A percentile compares a stretch with the other conserved stretches of the same genome.
phyloP scores from a whole-genome alignment of 257 asterid genomes.

The Euphrasia confusa region DNA sequence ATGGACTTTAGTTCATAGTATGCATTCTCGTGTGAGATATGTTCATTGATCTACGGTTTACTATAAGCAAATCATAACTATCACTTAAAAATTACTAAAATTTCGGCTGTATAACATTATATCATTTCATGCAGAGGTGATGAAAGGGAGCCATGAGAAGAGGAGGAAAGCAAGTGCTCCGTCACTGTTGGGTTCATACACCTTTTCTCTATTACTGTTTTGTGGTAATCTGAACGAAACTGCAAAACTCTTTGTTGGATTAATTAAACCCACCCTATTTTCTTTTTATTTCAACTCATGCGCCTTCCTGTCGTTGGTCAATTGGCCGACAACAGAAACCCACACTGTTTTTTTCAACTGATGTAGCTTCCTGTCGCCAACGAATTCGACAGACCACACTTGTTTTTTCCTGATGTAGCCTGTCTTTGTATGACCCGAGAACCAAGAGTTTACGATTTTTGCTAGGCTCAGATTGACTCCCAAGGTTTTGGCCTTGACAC shows the following conservation, averaged over 20 bases:
- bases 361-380: too few species aligned
- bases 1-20: too few species aligned
- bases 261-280: too few species aligned
- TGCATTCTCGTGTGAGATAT: too few species aligned
- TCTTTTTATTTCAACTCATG: too few species aligned
- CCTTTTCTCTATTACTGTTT: too few species aligned
- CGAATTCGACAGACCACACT: too few species aligned
- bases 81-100: not conserved
- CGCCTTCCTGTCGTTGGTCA: too few species aligned
- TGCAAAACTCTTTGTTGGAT: too few species aligned
- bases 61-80: not conserved
- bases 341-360: too few species aligned
- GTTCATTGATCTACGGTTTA: not conserved
- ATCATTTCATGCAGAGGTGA: conserved; percentile 6
- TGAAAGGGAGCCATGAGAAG: not conserved
- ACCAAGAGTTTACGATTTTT: conserved; percentile 13
- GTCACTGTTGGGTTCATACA: not conserved
- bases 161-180: not conserved
- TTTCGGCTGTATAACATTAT: not conserved
- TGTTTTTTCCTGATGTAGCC: conserved; percentile 15
- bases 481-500: conserved; percentile 12
- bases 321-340: too few species aligned
- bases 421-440: conserved; percentile 23
- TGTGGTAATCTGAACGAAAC: too few species aligned
- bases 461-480: not conserved